Evolutionary conservation across 352 stramenopile genomes (phyloP), one percentile per base, ranked within the genome.

Genomic region (Phytophthora pistaciae): DNA sequence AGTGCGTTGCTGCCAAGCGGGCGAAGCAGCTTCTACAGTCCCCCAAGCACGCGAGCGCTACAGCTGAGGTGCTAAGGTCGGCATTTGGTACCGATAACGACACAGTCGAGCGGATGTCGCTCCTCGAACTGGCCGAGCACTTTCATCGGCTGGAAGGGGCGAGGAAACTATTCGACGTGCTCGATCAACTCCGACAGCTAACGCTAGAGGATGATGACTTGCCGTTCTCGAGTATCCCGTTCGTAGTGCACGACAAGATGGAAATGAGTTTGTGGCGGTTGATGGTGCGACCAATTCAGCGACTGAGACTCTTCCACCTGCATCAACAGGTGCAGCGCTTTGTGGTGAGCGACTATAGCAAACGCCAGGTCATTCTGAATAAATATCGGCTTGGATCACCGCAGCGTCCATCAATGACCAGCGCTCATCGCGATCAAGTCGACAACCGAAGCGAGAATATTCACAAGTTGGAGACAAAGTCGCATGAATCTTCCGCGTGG

Each of bases 241-340:
- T 66, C 6, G 60, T 85, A 3, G 54, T 65, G 6, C 64, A 66
- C 18, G 63, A 71, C 3, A 59, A 70, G 29, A 48, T 75, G 40
- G 42, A 80, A 11, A 56, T 84, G 31, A 81, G 60, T 42, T 59
- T 89, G 9, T 89, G 81, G 81, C 74, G 72, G 0, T 66, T 85
- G 11, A 59, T 89, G 48, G 62, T 85, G 5, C 64, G 74, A 5
- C 79, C 81, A 10, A 67, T 85, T 10, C 81, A 79, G 21, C 79
- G 81, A 9, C 33, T 74, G 0, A 60, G 81, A 10, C 40, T 87
- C 14, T 78, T 78, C 56, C 64, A 71, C 4, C 42, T 82, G 6
- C 78, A 83, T 20, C 63, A 78, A 10, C 68, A 72, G 38, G 27
- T 77, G 5, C 53, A 66, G 20, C 57, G 62, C 3, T 84, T 81